Evolutionary conservation across 495 filamentous ascomycete species (phyloP), one percentile per base, ranked within the genome.

Genomic region (Penicillium ucsense): DNA sequence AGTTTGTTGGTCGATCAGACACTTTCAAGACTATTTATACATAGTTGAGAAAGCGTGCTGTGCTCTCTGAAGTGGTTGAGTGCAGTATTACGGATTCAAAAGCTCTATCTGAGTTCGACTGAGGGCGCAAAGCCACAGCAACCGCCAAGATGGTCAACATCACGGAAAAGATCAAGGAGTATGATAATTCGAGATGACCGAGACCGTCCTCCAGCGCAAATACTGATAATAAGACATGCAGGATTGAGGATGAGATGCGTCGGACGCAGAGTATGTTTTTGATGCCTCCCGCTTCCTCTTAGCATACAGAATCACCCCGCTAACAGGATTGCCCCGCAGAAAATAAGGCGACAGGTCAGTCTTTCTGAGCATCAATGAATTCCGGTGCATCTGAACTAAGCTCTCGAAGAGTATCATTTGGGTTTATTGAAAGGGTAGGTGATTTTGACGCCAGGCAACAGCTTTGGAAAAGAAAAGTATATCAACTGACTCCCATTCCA

Each of bases 131-230:
- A 55, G 56, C 61, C 60, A 51, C 49, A 53, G 6, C 43, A 53
- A 66, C 71, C 64, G 73, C 49, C 80, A 89, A 77, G 55, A 98
- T 99, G 94, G 94, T 96, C 70, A 96, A 96, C 74, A 96, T 99
- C 48, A 95, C 92, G 45, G 94, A 99, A 40, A 97, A 95, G 79
- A 99, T 99, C 72, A 99, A 97, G 73, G 89, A 95, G 89, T 92
- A 71, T 58, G 84, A 67, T 20, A 20, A 20, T 20, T 20, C 20
- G 20, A 20, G 20, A 20, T 20, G 20, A 20, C 20, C 2, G 20
- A 20, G 20, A 20, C 20, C 20, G 2, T 1, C 20, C 20, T 20
- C 20, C 1, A 20, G 33, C 9, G 27, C 11, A 3, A 46, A 55
- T 47, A 44, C 52, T 53, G 11, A 47, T 50, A 38, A 45, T 29